Evolutionary conservation across 805 yeast genomes (phyloP).

Genomic region (Priceomyces melissophilus): DNA sequence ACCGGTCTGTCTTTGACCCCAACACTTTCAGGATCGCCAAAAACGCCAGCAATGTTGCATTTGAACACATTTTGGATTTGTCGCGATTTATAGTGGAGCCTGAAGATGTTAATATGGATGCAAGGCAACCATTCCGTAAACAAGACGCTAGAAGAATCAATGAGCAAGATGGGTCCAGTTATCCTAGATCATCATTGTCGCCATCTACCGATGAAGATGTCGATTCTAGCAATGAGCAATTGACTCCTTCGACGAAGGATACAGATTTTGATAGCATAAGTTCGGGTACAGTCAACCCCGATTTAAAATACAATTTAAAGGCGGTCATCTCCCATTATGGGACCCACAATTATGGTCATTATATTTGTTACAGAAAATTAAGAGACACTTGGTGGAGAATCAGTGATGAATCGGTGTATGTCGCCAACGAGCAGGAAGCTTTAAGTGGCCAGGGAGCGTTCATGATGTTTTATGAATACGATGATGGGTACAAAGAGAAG

Average conservation of each 20-base stretch:
- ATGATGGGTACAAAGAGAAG: conserved; percentile 25
- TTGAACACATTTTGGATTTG: conserved; percentile 67
- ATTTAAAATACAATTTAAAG: conserved; percentile 64
- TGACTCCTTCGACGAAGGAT: conserved; percentile 8
- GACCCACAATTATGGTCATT: conserved; percentile 96
- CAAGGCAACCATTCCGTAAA: conserved; percentile 68
- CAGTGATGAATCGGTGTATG: conserved; percentile 82
- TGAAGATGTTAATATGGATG: conserved; percentile 72
- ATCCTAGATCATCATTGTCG: background rate
- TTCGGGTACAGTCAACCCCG: conserved; percentile 24
- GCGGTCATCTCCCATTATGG: conserved; percentile 93
- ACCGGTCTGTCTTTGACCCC: conserved; percentile 91
- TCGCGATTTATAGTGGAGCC: conserved; percentile 68
- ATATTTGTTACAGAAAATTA: conserved; percentile 77
- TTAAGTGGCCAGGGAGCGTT: conserved; percentile 81
- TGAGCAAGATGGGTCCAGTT: background rate
- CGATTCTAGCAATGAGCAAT: conserved; percentile 7
- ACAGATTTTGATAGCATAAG: conserved; percentile 4
- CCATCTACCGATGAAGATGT: conserved; percentile 10
- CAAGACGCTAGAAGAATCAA: conserved; percentile 38
- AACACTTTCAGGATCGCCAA: conserved; percentile 78
- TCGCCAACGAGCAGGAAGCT: conserved; percentile 79
- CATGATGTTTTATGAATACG: conserved; percentile 81
- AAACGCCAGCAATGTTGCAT: conserved; percentile 77
- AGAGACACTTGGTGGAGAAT: conserved; percentile 95